Evolutionary conservation across 768 basidiomycete species (phyloP), one percentile per base, ranked within the genome.

Genomic region (Mycena vitilis): DNA sequence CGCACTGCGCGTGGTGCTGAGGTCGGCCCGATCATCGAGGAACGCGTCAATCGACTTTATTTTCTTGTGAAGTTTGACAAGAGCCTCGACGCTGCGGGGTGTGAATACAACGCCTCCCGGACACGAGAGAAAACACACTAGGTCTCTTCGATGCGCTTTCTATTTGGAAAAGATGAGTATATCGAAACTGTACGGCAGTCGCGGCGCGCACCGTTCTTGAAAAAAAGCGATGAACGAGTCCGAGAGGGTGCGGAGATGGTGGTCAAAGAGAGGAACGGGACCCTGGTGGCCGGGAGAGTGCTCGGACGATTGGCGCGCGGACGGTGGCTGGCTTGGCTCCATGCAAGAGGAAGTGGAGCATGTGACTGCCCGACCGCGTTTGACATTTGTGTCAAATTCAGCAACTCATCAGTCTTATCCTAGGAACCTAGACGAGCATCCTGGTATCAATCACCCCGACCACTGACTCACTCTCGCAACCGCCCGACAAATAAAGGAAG

Each of bases 171-270:
- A 59, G 72, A 71, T 60, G 76, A 71, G 63, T 75, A 61, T 67
- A 65, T 62, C n/a, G 56, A 61, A 49, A 30, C 9, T 23, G 66
- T 67, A 68, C 72, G 55, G 42, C 73, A 58, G 49, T 72, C 30
- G 25, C n/a, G 15, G 47, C 84, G 47, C 84, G 69, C 70, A 92
- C 95, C 95, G 86, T 82, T 96, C 95, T 78, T 89, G 88, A 80
- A 96, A 95, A 82, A 96, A 96, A 65, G 75, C 81, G 65, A 96
- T 84, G 77, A 95, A 95, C 5, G 91, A 92, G 73, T 95, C 91
- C 48, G 85, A 86, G 70, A 94, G 78, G 71, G 88, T 82, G 66
- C 82, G 87, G 42, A 95, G 88, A 72, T 95, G 89, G 47, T 84
- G 75, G 60, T 95, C 94, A 73, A 94, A 95, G 62, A 91, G 80